Evolutionary conservation across 148 eudicot genomes (phyloP), one percentile per base, ranked within the genome.

Genomic region (Euryodendron excelsum): DNA sequence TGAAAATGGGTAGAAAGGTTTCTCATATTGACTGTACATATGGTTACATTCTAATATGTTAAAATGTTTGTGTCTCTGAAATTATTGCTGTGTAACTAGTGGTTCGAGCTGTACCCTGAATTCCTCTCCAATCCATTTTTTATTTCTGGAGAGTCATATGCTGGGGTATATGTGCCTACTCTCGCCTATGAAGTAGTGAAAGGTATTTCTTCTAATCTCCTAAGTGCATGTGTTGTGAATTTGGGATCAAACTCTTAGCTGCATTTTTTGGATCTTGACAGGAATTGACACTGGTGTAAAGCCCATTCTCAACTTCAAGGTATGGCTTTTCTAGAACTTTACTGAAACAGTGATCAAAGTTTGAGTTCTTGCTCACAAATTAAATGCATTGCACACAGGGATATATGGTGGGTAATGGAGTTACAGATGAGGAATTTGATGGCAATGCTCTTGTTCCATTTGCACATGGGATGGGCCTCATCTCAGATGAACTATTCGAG

Each of bases 401-500:
- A 72, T 96, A 96, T 79, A 86, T 96, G 90, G 98, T 96, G 44
- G 99, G 99, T 59, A 96, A 96, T 81, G 99, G 99, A 74, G 97
- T 92, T 56, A 83, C 97, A 14, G 99, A 96, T 56, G 90, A 86
- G 28, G 78, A 3, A 39, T 80, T 86, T 87, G 99, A 96, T 72
- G 98, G 99, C 52, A 93, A 96, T 88, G 97, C 99, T 69, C 86
- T 96, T 52, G 91, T 96, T 60, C 97, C 99, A 11, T 96, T 96
- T 75, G 88, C 82, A 31, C 97, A 96, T 82, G 99, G 99, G 21
- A 93, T 93, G 99, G 99, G 98, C 76, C 86, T 96, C 74, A 96
- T 96, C 67, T 85, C 99, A 10, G 89, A 93, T 55, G 88, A 94
- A 0, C 86, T 96, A 21, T 93, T 56, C 73, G 78, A 85, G 84